Evolutionary conservation across 1,139 yeast species (phyloP), one percentile per base, ranked within the genome.

Genomic region (Chernovozyma sophiae-reginae): DNA sequence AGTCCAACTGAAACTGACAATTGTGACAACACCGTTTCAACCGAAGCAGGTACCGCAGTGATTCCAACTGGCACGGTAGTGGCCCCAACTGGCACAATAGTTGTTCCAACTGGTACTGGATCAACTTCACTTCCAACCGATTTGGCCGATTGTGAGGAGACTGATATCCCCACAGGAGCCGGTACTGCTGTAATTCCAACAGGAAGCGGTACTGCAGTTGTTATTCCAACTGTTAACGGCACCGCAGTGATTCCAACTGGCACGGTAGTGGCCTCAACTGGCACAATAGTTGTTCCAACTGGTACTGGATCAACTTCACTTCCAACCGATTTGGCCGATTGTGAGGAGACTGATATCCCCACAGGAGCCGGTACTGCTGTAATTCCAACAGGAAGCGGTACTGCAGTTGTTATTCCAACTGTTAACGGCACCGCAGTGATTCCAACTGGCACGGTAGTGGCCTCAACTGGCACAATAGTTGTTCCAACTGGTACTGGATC

Each of bases 381-480:
- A 7, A 6, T 10, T 7, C 30, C 18, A 26, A 26, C 16, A 6
- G 23, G 23, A 7, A 25, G 15, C n/a, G 26, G 12, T n/a, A 24
- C n/a, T n/a, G n/a, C 29, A 19, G n/a, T n/a, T n/a, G n/a, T n/a
- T n/a, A n/a, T n/a, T n/a, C n/a, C n/a, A n/a, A n/a, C n/a, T n/a
- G n/a, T n/a, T n/a, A n/a, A n/a, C n/a, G n/a, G n/a, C 12, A 26
- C 29, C 29, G 12, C 6, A 6, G 12, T 6, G 29, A 26, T 6
- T 22, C 16, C 32, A 5, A 22, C 26, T 7, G 23, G 23, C 25
- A 30, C 25, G 15, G 25, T 6, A n/a, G n/a, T n/a, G n/a, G n/a
- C n/a, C n/a, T n/a, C n/a, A 11, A 15, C 35, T 8, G 44, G 15
- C 18, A 33, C 24, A 38, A 35, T 22, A 28, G 43, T 15, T 4